Base-by-base conservation (phyloP, 768 basidiomycete species). In the Tylopilus sp. region DNA sequence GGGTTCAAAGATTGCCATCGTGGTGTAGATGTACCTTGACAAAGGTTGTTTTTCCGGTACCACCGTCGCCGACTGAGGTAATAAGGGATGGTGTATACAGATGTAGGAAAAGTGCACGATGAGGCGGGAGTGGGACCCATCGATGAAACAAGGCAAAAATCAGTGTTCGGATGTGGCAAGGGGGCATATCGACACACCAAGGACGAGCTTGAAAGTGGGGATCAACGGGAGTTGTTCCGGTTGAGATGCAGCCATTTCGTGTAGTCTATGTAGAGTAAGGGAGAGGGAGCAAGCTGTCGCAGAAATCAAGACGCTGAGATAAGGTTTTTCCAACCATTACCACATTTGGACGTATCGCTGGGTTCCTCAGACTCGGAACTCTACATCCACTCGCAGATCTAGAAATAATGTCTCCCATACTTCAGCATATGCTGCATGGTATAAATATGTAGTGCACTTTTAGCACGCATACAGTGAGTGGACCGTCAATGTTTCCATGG, bases 171-270 rank as follows among this genome's bases (percentile, higher is more conserved):
- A 55, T 52, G 52, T 55, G 46, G 47, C 52, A 48, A 40, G 39
- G 25, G 46, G 18, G 23, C 3, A 12, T 25, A 38, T 22, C 21
- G 52, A 76, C 88, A 66, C 69, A 95, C 95, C 95, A 59, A 98
- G 91, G 55, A 98, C 95, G 70, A 99, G 92, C 75, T 99, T 99
- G 81, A 98, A 99, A 51, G 93, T 91, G 33, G 97, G 94, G 60
- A 95, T 36, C 36, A n/a, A n/a, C n/a, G n/a, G n/a, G n/a, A n/a
- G n/a, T n/a, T 39, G 38, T 21, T 21, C 11, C 11, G 3, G 36
- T 9, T 18, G 36, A 1, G n/a, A 20, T 13, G 71, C 68, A 59
- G 82, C 25, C 78, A 83, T 86, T 57, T 61, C 57, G 58, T 55
- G 58, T 62, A 40, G 49, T 63, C 59, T 67, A 57, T 51, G 67